phyloP scores from a whole-genome alignment of 306 rosid genomes.

The Psophocarpus tetragonolobus region DNA sequence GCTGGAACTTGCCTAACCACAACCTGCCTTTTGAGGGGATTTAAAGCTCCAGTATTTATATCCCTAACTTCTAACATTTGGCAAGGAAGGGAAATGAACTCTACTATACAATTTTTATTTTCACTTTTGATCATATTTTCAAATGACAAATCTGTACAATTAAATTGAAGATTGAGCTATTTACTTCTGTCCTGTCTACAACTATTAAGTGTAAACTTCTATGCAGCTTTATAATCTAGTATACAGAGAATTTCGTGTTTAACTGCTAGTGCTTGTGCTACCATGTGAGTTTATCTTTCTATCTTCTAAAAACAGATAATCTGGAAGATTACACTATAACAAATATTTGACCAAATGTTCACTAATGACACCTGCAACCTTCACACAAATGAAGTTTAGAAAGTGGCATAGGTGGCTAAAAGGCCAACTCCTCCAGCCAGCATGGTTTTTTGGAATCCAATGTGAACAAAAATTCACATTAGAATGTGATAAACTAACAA shows the following conservation, averaged over 20 bases:
- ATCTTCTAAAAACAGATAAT: constrained; percentile 11
- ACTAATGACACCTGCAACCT: constrained; percentile 13
- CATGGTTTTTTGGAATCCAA: not conserved
- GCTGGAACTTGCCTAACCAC: not conserved
- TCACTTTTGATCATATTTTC: not conserved
- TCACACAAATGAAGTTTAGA: constrained; percentile 10
- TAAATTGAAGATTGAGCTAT: not conserved
- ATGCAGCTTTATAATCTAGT: constrained; percentile 30
- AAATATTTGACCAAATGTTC: constrained; percentile 5
- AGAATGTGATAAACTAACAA: not conserved
- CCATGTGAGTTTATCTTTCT: constrained; percentile 27
- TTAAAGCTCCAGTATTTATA: not conserved
- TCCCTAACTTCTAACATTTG: not conserved
- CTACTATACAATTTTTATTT: not conserved
- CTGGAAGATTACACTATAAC: constrained; percentile 17
- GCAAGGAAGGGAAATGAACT: not conserved
- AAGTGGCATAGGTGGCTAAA: constrained; percentile 1
- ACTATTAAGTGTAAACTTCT: constrained; percentile 23
- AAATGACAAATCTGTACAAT: constrained; percentile 27
- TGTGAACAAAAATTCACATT: constrained; percentile 10
- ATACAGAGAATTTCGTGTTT: constrained; percentile 17
- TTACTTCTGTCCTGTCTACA: constrained; percentile 8
- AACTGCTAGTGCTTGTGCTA: constrained; percentile 21
- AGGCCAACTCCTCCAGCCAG: constrained; percentile 15
- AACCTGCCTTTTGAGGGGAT: not conserved